Evolutionary conservation across 257 asterid genomes (phyloP).

Genomic region (Penstemon barbatus): DNA sequence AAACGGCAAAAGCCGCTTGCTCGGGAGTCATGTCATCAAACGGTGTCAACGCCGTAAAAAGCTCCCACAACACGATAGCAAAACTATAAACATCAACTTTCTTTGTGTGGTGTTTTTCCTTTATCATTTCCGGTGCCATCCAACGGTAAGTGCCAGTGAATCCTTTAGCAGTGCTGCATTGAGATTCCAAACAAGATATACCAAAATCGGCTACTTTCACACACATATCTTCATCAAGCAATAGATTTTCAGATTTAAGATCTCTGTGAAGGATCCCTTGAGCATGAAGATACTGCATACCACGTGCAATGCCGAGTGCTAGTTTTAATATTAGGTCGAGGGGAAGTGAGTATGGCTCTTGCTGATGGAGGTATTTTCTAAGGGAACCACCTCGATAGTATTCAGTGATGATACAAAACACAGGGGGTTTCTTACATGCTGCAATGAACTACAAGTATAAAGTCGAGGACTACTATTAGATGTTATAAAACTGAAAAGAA

Average conservation of each 20-base stretch:
- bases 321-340: conserved; percentile 65
- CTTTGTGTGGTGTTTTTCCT: conserved; percentile 87
- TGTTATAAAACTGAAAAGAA: neutral
- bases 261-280: conserved; percentile 93
- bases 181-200: conserved; percentile 89
- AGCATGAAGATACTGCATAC: conserved; percentile 90
- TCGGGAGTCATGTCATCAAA: conserved; percentile 93
- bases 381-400: conserved; percentile 93
- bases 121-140: conserved; percentile 99
- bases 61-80: conserved; percentile 93
- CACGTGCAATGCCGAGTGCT: conserved; percentile 83
- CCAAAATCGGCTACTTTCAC: conserved; percentile 97
- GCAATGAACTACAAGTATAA: conserved; percentile 71
- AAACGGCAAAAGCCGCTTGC: conserved; percentile 98
- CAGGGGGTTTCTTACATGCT: conserved; percentile 95
- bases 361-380: conserved; percentile 89
- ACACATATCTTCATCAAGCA: conserved; percentile 80
- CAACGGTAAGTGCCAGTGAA: conserved; percentile 97
- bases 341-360: conserved; percentile 84
- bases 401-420: conserved; percentile 89
- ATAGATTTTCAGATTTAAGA: conserved; percentile 88
- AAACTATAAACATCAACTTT: conserved; percentile 94
- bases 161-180: conserved; percentile 90
- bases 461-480: conserved; percentile 2
- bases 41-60: conserved; percentile 84